These are phyloP conservation scores for Oenanthe sinensis DNA, from an alignment of 129 eudicot species.

Conservation along the genomic window DNA sequence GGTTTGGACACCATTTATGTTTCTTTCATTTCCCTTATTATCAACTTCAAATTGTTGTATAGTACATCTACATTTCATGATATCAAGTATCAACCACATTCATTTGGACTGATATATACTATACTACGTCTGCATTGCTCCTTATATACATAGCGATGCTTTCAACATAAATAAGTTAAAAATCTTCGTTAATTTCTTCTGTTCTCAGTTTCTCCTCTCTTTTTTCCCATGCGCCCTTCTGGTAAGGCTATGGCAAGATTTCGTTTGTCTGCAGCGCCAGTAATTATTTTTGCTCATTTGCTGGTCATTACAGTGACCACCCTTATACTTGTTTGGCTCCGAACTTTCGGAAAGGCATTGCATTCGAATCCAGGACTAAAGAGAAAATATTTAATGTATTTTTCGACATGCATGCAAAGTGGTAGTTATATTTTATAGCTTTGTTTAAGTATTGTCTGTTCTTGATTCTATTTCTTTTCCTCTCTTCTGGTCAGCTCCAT, in stretches of 20 bases:
- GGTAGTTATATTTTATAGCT: not conserved
- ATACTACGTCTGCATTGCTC: too few relatives aligned
- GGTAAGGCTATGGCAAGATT: slow-evolving; percentile 12
- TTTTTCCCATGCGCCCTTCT: not conserved
- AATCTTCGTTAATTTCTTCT: too few relatives aligned
- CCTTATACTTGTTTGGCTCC: slow-evolving; percentile 59
- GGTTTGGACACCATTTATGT: not conserved
- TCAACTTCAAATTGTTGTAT: too few relatives aligned
- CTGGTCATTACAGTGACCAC: slow-evolving; percentile 34
- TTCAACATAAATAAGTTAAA: too few relatives aligned
- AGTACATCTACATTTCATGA: too few relatives aligned
- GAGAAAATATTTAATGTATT: slow-evolving; percentile 55
- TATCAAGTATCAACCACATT: too few relatives aligned
- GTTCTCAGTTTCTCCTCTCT: not conserved
- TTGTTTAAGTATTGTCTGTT: too few relatives aligned
- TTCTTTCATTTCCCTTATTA: not conserved
- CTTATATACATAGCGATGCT: too few relatives aligned
- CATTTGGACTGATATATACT: too few relatives aligned
- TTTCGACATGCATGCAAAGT: not conserved
- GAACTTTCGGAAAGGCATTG: slow-evolving; percentile 52
- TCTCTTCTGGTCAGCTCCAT: slow-evolving; percentile 44
- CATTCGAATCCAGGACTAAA: slow-evolving; percentile 37
- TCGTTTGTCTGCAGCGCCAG: slow-evolving; percentile 19
- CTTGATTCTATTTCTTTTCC: not conserved
- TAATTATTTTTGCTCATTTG: slow-evolving; percentile 49